Evolutionary conservation across 441 rosid species (phyloP).

Genomic region (Hura crepitans): DNA sequence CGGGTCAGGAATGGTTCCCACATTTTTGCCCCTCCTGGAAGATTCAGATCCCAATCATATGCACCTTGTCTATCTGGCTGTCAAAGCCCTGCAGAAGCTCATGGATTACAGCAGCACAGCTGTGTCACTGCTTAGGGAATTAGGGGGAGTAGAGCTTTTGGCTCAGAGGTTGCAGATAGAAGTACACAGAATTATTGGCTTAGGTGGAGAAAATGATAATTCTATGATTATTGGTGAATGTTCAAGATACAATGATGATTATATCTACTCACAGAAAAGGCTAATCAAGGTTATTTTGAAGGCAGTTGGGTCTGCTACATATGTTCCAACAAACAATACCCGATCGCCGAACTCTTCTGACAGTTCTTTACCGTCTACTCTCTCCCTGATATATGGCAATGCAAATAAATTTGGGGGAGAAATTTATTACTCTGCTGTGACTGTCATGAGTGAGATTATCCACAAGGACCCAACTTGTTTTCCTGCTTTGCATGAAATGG

Average conservation of each 20-base stretch:
- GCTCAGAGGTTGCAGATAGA: slow-evolving; percentile 86
- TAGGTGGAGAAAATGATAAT: slow-evolving; percentile 46
- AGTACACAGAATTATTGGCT: slow-evolving; percentile 72
- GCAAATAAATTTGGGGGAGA: slow-evolving; percentile 96
- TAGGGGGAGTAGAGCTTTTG: slow-evolving; percentile 95
- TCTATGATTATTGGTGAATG: slow-evolving; percentile 61
- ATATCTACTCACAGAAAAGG: slow-evolving; percentile 71
- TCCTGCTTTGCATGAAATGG: slow-evolving; percentile 70
- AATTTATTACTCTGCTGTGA: slow-evolving; percentile 89
- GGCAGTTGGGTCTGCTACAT: slow-evolving; percentile 98
- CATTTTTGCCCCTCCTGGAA: slow-evolving; percentile 91
- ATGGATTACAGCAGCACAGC: slow-evolving; percentile 98
- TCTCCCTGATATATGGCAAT: slow-evolving; percentile 68
- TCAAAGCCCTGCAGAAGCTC: slow-evolving; percentile 89
- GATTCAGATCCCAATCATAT: slow-evolving; percentile 77
- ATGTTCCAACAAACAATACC: slow-evolving; percentile 66
- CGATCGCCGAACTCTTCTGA: slow-evolving; percentile 75
- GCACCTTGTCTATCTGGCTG: slow-evolving; percentile 93
- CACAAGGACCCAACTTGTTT: slow-evolving; percentile 98
- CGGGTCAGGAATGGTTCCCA: slow-evolving; percentile 96
- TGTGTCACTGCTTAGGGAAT: slow-evolving; percentile 78
- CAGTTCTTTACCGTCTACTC: slow-evolving; percentile 70
- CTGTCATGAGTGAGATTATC: slow-evolving; percentile 96
- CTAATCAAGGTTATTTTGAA: slow-evolving; percentile 87
- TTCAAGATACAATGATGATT: slow-evolving; percentile 57